Evolutionary conservation across 306 rosid species (phyloP).

Genomic region (Medicago lupulina): DNA sequence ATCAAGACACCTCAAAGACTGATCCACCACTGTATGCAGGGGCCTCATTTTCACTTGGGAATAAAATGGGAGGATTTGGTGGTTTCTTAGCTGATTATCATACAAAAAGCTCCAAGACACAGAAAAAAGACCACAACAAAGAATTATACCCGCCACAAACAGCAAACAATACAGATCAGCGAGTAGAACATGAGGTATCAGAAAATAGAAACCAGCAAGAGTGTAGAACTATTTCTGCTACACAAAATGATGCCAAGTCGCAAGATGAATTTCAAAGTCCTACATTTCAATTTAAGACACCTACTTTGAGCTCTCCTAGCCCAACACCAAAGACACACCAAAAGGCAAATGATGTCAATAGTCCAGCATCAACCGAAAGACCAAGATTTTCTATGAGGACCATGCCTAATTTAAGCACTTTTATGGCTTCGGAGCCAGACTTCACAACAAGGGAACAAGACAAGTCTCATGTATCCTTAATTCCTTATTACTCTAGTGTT

Average conservation of each 20-base stretch:
- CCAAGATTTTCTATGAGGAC: slow-evolving; percentile 52
- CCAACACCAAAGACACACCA: slow-evolving; percentile 55
- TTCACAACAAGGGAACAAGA: slow-evolving; percentile 43
- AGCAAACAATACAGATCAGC: slow-evolving; percentile 42
- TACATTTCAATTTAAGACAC: slow-evolving; percentile 60
- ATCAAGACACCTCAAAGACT: slow-evolving; percentile 48
- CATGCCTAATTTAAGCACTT: slow-evolving; percentile 53
- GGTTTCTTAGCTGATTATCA: slow-evolving; percentile 50
- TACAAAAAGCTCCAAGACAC: slow-evolving; percentile 42
- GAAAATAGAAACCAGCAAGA: slow-evolving; percentile 53
- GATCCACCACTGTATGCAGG: slow-evolving; percentile 47
- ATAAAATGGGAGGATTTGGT: slow-evolving; percentile 43
- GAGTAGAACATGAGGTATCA: slow-evolving; percentile 47
- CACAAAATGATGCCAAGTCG: slow-evolving; percentile 47
- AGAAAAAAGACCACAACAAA: slow-evolving; percentile 46
- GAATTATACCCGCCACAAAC: slow-evolving; percentile 51
- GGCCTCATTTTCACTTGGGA: slow-evolving; percentile 46
- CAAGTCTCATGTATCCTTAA: slow-evolving; percentile 74
- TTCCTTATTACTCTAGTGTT: slow-evolving; percentile 55
- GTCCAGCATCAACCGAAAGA: slow-evolving; percentile 52
- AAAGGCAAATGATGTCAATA: slow-evolving; percentile 41
- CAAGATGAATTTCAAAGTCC: slow-evolving; percentile 66
- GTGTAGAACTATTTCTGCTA: slow-evolving; percentile 45
- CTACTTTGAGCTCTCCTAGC: slow-evolving; percentile 56
- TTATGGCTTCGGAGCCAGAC: slow-evolving; percentile 51